Evolutionary conservation across 2,329 filamentous ascomycete genomes (phyloP).

Genomic region (Bimuria novae-zelandiae): DNA sequence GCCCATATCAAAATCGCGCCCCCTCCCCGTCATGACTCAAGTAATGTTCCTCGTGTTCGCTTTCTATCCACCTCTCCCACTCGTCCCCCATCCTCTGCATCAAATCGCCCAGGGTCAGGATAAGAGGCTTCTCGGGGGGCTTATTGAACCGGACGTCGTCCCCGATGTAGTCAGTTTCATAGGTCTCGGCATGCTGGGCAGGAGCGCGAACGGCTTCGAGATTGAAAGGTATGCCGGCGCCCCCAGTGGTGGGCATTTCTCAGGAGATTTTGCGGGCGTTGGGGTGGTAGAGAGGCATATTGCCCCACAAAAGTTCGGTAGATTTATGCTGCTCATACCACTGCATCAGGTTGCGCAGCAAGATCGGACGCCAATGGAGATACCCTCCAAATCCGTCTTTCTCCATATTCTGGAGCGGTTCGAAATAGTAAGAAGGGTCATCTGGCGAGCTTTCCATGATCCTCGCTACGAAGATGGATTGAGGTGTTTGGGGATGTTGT

Average conservation of each 20-base stretch:
- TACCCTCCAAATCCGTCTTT: background rate
- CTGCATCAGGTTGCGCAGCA: background rate
- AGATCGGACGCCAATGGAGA: background rate
- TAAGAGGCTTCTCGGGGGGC: background rate
- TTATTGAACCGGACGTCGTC: background rate
- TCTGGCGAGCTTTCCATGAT: background rate
- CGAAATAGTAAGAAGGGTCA: background rate
- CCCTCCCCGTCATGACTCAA: background rate
- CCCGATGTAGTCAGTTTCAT: background rate
- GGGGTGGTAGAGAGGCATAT: constrained; percentile 2
- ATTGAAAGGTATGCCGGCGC: background rate
- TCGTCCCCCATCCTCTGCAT: background rate
- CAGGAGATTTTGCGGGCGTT: background rate
- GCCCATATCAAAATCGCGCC: background rate
- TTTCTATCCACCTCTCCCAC: background rate
- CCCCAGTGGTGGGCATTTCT: background rate
- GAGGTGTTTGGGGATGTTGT: constrained; percentile 3
- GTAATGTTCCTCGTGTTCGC: background rate
- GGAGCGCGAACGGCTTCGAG: background rate
- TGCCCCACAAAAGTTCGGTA: background rate
- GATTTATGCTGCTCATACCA: constrained; percentile 1
- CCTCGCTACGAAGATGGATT: background rate
- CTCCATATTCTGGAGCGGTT: background rate
- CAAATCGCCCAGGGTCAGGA: background rate
- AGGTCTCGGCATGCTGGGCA: background rate